phyloP scores from a whole-genome alignment of 495 filamentous ascomycete species.

The Filosporella fistucella region DNA sequence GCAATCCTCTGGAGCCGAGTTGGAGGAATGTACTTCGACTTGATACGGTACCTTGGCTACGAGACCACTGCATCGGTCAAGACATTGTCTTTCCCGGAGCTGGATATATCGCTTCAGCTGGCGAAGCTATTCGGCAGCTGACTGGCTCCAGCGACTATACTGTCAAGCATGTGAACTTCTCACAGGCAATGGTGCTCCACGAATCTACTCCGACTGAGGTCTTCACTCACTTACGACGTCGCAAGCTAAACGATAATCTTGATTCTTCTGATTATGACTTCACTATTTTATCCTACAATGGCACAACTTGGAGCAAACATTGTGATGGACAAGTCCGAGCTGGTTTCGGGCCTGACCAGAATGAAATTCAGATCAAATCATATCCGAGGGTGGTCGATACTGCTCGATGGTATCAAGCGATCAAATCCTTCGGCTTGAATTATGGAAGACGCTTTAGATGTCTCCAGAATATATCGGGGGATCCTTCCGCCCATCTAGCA shows the following conservation, averaged over 20 bases:
- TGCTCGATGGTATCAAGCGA: not conserved
- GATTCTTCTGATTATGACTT: conserved; percentile 45
- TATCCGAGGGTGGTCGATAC: not conserved
- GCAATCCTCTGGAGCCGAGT: conserved; percentile 22
- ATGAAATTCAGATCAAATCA: conserved; percentile 15
- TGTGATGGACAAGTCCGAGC: conserved; percentile 9
- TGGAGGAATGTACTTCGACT: conserved; percentile 32
- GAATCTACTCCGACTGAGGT: conserved; percentile 28
- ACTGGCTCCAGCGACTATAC: not conserved
- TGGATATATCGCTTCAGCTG: conserved; percentile 37
- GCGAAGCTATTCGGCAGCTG: conserved; percentile 19
- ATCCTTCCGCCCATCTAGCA: not conserved
- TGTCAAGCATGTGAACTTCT: conserved; percentile 1
- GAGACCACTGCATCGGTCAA: conserved; percentile 17
- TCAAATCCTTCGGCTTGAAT: conserved; percentile 14
- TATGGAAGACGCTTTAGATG: conserved; percentile 33
- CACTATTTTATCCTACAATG: not conserved
- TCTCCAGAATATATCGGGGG: conserved; percentile 21
- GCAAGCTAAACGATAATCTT: conserved; percentile 28
- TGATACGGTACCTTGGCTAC: conserved; percentile 23
- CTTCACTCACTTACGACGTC: conserved; percentile 31
- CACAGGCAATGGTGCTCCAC: conserved; percentile 18
- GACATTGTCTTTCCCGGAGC: conserved; percentile 31
- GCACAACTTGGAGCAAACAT: conserved; percentile 9
- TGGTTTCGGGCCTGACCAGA: conserved; percentile 4